Evolutionary conservation across 108 stramenopile genomes (phyloP), one percentile per base, ranked within the genome.

Genomic region (Pseudonitzschia delicatissima): DNA sequence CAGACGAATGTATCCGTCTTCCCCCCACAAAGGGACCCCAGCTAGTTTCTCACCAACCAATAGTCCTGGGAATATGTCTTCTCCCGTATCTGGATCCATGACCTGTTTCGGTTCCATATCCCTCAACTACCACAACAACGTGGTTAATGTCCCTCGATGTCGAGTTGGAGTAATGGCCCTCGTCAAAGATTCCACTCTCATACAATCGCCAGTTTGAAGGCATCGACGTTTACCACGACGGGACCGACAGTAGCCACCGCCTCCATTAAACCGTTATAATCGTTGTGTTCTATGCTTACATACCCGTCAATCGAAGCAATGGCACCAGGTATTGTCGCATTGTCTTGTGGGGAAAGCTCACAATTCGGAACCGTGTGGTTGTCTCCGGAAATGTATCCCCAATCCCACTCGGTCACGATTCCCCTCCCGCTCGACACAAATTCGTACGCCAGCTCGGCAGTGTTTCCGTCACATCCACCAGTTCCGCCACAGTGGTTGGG

Each of bases 21-120:
- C 92, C 2, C 92, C 96, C n/a, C n/a, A n/a, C n/a, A n/a, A n/a
- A n/a, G n/a, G 78, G 71, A 7, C 86, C 76, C 94, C 94, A 96
- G 0, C 5, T 34, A 71, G n/a, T 96, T 96, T 12, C 91, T 66
- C 40, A 94, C 67, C 58, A 90, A 62, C 83, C 90, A 96, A 71
- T 87, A 96, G 33, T 85, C 76, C 33, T 88, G n/a, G n/a, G n/a
- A n/a, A n/a, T n/a, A n/a, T n/a, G n/a, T n/a, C n/a, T n/a, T n/a
- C n/a, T n/a, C n/a, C n/a, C n/a, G n/a, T n/a, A n/a, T n/a, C n/a
- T n/a, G n/a, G n/a, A n/a, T 74, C 0, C 82, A 83, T 0, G 87
- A 85, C 25, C 67, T 61, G 21, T 77, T 66, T 94, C 90, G 9
- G 67, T 77, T 27, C 91, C 93, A 63, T 96, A 96, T n/a, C n/a